Percentiles rank a stretch among this genome's conserved stretches.
phyloP scores from a whole-genome alignment of 805 yeast genomes.

The Schizosaccharomyces octosporus region DNA sequence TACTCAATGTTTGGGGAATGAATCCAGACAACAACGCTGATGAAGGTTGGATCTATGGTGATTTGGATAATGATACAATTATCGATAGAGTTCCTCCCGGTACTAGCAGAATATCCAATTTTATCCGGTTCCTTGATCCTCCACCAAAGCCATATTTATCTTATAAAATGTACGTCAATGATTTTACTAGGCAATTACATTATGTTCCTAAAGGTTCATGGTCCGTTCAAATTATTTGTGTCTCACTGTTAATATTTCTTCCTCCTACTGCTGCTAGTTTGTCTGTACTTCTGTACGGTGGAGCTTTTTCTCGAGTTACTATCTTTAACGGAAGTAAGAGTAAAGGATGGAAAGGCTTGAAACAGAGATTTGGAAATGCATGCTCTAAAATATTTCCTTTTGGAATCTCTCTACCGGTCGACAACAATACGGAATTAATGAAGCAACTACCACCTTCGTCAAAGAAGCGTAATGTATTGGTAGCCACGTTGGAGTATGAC shows the following conservation, averaged over 20 bases:
- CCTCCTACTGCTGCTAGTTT: neutral
- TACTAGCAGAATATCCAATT: neutral
- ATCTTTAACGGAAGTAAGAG: neutral
- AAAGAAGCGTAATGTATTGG: neutral
- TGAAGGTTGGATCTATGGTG: neutral
- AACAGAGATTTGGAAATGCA: neutral
- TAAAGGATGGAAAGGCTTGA: neutral
- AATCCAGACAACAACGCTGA: constrained; percentile 2
- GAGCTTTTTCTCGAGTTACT: neutral
- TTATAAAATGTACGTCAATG: neutral
- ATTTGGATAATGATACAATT: constrained; percentile 1
- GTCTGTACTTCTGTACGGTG: neutral
- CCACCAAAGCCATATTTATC: constrained; percentile 2
- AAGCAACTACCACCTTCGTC: neutral
- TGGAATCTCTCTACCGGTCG: neutral
- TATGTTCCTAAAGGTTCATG: constrained; percentile 1
- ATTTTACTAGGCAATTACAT: neutral
- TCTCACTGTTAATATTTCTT: neutral
- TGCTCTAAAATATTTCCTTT: neutral
- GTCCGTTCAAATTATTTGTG: neutral
- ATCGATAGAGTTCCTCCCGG: constrained; percentile 1
- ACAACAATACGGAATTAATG: neutral
- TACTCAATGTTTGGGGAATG: constrained; percentile 2
- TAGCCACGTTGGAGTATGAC: neutral
- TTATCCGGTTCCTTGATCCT: neutral